Evolutionary conservation across 1,284 basidiomycete genomes (phyloP).

Genomic region (Boletus smithii): DNA sequence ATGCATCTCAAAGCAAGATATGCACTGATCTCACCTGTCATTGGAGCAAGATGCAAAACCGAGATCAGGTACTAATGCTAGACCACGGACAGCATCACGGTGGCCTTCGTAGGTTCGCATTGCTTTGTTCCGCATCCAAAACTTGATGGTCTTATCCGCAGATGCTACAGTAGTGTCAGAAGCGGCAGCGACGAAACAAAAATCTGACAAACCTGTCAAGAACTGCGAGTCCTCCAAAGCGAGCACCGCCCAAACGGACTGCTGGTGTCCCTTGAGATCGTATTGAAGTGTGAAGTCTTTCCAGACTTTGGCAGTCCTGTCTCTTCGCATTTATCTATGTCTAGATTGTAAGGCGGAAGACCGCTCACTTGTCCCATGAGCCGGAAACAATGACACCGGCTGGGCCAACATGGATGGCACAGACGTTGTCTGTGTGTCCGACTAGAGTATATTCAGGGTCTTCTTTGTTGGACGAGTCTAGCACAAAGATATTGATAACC

Average conservation of each 20-base stretch:
- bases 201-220: constrained; percentile 66
- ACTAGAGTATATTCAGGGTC: constrained; percentile 79
- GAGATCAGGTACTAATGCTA: constrained; percentile 77
- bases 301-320: constrained; percentile 93
- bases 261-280: constrained; percentile 82
- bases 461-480: constrained; percentile 50
- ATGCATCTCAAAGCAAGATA: constrained; percentile 4
- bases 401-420: constrained; percentile 72
- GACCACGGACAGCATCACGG: constrained; percentile 84
- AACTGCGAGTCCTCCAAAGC: constrained; percentile 77
- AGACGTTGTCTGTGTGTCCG: constrained; percentile 91
- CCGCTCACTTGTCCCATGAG: constrained; percentile 89
- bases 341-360: constrained; percentile 2
- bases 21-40: constrained; percentile 60
- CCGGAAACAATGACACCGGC: constrained; percentile 85
- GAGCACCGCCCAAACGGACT: constrained; percentile 93
- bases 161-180: constrained; percentile 59
- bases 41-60: constrained; percentile 96
- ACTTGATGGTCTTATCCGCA: constrained; percentile 91
- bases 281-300: constrained; percentile 72
- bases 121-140: constrained; percentile 78
- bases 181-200: background rate
- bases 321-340: constrained; percentile 2
- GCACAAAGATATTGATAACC: constrained; percentile 76
- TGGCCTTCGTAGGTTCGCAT: constrained; percentile 82